Evolutionary conservation across 768 basidiomycete species (phyloP).

Genomic region (Suillus hirtellus): DNA sequence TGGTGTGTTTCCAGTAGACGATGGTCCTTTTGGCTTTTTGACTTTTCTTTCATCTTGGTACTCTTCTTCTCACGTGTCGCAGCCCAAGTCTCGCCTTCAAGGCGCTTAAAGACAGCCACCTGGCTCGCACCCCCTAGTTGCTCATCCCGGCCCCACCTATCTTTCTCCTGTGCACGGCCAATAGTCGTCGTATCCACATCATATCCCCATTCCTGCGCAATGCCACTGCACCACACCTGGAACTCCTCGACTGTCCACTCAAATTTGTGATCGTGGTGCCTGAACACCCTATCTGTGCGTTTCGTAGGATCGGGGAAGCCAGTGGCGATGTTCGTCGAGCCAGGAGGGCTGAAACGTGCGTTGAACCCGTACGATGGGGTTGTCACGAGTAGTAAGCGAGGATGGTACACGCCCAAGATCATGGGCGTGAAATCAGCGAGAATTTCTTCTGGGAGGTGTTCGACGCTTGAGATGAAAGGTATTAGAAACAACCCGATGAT

Average conservation of each 20-base stretch:
- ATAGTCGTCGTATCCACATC: constrained; percentile 58
- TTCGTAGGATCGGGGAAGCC: constrained; percentile 76
- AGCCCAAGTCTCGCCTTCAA: constrained; percentile 36
- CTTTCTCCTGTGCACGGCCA: constrained; percentile 57
- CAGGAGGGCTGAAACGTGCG: constrained; percentile 64
- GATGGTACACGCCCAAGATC: constrained; percentile 77
- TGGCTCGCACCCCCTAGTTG: constrained; percentile 66
- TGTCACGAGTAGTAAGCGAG: constrained; percentile 71
- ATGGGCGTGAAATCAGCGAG: constrained; percentile 66
- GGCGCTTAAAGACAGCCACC: constrained; percentile 60
- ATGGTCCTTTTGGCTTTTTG: constrained; percentile 35
- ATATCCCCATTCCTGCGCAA: constrained; percentile 73
- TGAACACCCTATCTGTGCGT: constrained; percentile 71
- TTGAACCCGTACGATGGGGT: constrained; percentile 89
- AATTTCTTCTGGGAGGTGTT: constrained; percentile 66
- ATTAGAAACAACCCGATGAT: constrained; percentile 1
- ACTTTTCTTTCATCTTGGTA: constrained; percentile 15
- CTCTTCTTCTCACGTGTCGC: constrained; percentile 33
- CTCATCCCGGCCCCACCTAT: constrained; percentile 73
- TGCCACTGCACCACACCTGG: constrained; percentile 53
- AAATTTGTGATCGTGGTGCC: constrained; percentile 85
- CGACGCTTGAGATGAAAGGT: constrained; percentile 53
- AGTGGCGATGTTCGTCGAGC: constrained; percentile 34
- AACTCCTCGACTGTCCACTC: constrained; percentile 87
- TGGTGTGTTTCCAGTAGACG: constrained; percentile 45